These are phyloP conservation scores for Phytophthora syringae DNA, from an alignment of 352 stramenopile species.

Conservation along the genomic window DNA sequence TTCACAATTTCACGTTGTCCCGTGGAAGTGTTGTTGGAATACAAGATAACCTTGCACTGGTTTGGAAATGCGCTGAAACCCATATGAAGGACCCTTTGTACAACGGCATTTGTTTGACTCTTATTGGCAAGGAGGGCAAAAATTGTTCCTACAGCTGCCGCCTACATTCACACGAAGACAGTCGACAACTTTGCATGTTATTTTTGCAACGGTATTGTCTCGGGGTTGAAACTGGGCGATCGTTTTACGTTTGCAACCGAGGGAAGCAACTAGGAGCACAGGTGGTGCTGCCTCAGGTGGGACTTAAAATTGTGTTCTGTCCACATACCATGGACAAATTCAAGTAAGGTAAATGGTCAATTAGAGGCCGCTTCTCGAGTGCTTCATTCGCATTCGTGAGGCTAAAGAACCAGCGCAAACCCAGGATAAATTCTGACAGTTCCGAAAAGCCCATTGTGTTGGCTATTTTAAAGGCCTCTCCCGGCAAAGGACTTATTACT, in stretches of 20 bases:
- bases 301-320: conserved; percentile 3
- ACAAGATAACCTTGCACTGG: background rate
- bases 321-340: conserved; percentile 11
- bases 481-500: no score
- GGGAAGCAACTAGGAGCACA: conserved; percentile 9
- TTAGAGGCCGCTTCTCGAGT: no score
- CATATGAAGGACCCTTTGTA: conserved; percentile 13
- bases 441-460: no score
- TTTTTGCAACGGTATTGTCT: conserved; percentile 15
- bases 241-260: conserved; percentile 1
- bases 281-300: background rate
- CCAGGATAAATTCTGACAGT: no score
- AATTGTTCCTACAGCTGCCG: conserved; percentile 2
- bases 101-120: conserved; percentile 12
- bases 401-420: no score
- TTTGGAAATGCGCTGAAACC: conserved; percentile 1
- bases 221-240: conserved; percentile 1
- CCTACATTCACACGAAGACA: conserved; percentile 5
- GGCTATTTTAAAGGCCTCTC: no score
- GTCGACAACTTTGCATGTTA: conserved; percentile 17
- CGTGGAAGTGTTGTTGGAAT: background rate
- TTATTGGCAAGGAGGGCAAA: conserved; percentile 15
- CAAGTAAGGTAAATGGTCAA: no score
- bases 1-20: background rate
- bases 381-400: no score